These are phyloP conservation scores for Starmerella davenportii DNA, from an alignment of 805 yeast genomes.

Conservation along the genomic window DNA sequence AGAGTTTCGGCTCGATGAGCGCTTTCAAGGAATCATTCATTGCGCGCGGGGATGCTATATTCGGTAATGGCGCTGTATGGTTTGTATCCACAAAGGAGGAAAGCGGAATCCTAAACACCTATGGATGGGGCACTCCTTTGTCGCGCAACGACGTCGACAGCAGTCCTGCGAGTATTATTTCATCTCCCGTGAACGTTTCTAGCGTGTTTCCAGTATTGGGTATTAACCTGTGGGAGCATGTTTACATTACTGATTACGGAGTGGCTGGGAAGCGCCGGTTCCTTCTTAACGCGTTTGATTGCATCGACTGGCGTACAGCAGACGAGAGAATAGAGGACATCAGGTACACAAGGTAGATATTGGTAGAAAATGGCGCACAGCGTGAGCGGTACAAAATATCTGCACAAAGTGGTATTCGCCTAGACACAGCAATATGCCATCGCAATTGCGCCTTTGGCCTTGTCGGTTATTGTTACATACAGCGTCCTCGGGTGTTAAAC, in stretches of 20 bases:
- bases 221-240: conserved; percentile 71
- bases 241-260: conserved; percentile 74
- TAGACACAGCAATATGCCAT: no score
- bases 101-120: conserved; percentile 65
- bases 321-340: conserved; percentile 8
- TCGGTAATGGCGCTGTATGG: conserved; percentile 94
- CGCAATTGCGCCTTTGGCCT: no score
- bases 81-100: conserved; percentile 36
- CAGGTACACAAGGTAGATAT: not conserved
- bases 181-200: conserved; percentile 1
- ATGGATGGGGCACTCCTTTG: conserved; percentile 78
- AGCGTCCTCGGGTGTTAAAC: no score
- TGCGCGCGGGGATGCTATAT: conserved; percentile 53
- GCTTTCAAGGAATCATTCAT: conserved; percentile 63
- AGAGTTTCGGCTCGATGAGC: conserved; percentile 56
- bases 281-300: conserved; percentile 54
- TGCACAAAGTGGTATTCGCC: no score
- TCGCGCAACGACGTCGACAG: conserved; percentile 15
- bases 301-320: conserved; percentile 57
- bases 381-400: no score
- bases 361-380: no score
- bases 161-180: not conserved
- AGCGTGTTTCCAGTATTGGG: conserved; percentile 41
- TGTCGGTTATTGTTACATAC: no score
- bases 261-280: conserved; percentile 52